These are phyloP conservation scores for Cutaneotrichosporon cutaneum DNA, from an alignment of 1,284 basidiomycete species.

Conservation along the genomic window DNA sequence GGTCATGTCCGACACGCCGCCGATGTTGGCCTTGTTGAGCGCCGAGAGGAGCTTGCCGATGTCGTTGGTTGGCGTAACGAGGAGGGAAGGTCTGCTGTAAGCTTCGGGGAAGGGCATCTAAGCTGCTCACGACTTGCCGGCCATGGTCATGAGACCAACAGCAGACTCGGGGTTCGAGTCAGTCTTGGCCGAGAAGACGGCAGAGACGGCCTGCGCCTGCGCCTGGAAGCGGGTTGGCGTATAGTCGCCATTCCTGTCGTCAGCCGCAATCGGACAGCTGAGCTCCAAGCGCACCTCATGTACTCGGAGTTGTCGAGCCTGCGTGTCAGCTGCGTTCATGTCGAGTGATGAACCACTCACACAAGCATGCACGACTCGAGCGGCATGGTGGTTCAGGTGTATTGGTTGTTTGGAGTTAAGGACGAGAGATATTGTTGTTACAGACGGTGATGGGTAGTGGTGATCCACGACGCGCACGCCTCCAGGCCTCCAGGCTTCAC, in stretches of 20 bases:
- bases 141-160: slow-evolving; percentile 97
- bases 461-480: slow-evolving; percentile 14
- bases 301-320: slow-evolving; percentile 91
- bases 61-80: slow-evolving; percentile 93
- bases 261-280: neutral
- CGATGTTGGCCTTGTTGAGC: slow-evolving; percentile 71
- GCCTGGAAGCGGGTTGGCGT: slow-evolving; percentile 81
- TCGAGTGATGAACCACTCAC: slow-evolving; percentile 32
- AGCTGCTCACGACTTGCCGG: slow-evolving; percentile 78
- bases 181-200: slow-evolving; percentile 89
- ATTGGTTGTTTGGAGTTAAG: slow-evolving; percentile 4
- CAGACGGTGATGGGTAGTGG: neutral
- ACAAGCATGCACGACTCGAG: slow-evolving; percentile 88
- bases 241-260: slow-evolving; percentile 80
- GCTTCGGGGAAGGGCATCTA: neutral
- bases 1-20: slow-evolving; percentile 76
- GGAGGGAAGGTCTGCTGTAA: slow-evolving; percentile 75
- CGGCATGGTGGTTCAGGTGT: slow-evolving; percentile 64
- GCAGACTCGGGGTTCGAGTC: slow-evolving; percentile 96
- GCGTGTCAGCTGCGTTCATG: slow-evolving; percentile 15
- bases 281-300: slow-evolving; percentile 61
- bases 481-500: too few species aligned
- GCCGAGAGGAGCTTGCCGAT: slow-evolving; percentile 85
- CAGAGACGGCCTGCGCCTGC: slow-evolving; percentile 86
- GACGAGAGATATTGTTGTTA: slow-evolving; percentile 12